Percentiles rank a stretch among this genome's conserved stretches.
Conservation (phyloP, 2,329 filamentous ascomycete species). For the Fusarium equiseti region DNA sequence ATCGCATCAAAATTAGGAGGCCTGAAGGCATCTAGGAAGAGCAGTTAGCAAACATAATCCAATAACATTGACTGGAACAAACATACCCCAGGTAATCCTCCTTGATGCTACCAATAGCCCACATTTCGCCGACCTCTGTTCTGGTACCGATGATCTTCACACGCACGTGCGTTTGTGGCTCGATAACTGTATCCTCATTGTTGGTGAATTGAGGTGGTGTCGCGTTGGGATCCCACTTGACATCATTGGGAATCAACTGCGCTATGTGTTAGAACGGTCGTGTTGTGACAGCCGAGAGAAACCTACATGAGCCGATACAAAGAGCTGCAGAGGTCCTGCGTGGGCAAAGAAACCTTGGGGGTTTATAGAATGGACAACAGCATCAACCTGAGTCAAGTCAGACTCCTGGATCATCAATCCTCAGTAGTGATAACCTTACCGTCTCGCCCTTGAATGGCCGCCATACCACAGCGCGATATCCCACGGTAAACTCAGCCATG, state of each 20-base stretch:
- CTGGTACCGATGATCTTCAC: slow-evolving; percentile 95
- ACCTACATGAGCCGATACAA: slow-evolving; percentile 85
- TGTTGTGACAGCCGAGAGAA: not conserved
- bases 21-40: slow-evolving; percentile 48
- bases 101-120: slow-evolving; percentile 97
- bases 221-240: slow-evolving; percentile 95
- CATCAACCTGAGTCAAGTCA: slow-evolving; percentile 79
- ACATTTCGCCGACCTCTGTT: slow-evolving; percentile 94
- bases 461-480: slow-evolving; percentile 97
- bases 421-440: slow-evolving; percentile 65
- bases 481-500: slow-evolving; percentile 92
- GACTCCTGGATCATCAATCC: slow-evolving; percentile 41
- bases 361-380: slow-evolving; percentile 91
- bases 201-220: slow-evolving; percentile 98
- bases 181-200: slow-evolving; percentile 92
- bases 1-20: slow-evolving; percentile 33
- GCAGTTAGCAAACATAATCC: slow-evolving; percentile 24
- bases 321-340: slow-evolving; percentile 81
- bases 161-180: slow-evolving; percentile 91
- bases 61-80: not conserved
- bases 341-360: slow-evolving; percentile 91
- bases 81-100: slow-evolving; percentile 78
- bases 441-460: slow-evolving; percentile 98
- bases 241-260: slow-evolving; percentile 89
- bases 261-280: slow-evolving; percentile 21